Evolutionary conservation across 2,329 filamentous ascomycete species (phyloP).

Genomic region (Colletotrichum sojae): DNA sequence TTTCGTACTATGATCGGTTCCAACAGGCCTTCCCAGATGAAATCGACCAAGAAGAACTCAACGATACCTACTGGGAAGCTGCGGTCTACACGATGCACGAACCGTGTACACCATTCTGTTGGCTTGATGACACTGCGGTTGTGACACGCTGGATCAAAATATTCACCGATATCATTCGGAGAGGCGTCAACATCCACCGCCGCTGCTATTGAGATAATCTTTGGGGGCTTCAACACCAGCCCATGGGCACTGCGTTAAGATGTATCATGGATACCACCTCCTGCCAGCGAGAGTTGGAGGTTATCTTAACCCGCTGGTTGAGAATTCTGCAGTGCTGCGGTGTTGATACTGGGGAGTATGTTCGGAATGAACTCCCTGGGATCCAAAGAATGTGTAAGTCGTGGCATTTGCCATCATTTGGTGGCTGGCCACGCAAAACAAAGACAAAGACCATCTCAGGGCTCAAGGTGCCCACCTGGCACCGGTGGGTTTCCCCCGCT

Average conservation of each 20-base stretch:
- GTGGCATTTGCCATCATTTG: too few species aligned
- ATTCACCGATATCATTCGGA: not conserved
- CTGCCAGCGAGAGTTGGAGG: not conserved
- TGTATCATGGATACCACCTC: accelerated
- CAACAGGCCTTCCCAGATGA: not conserved
- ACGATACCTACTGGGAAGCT: not conserved
- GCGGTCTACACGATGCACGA: not conserved
- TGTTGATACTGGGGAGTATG: not conserved
- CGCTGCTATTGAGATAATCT: not conserved
- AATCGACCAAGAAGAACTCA: not conserved
- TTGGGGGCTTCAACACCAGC: not conserved
- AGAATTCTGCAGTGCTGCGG: not conserved
- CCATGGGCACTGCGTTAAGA: not conserved
- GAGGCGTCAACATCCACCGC: constrained; percentile 1
- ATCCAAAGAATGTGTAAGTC: not conserved
- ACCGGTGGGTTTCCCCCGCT: not conserved
- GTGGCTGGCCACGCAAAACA: not conserved
- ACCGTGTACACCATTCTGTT: accelerated
- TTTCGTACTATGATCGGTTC: not conserved
- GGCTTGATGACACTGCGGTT: not conserved
- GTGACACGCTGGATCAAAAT: not conserved
- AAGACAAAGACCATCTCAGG: constrained; percentile 8
- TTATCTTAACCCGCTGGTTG: not conserved
- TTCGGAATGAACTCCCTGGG: not conserved
- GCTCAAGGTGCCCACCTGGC: not conserved